phyloP scores from a whole-genome alignment of 2,329 filamentous ascomycete species.

The Amesomyces nigricolor region DNA sequence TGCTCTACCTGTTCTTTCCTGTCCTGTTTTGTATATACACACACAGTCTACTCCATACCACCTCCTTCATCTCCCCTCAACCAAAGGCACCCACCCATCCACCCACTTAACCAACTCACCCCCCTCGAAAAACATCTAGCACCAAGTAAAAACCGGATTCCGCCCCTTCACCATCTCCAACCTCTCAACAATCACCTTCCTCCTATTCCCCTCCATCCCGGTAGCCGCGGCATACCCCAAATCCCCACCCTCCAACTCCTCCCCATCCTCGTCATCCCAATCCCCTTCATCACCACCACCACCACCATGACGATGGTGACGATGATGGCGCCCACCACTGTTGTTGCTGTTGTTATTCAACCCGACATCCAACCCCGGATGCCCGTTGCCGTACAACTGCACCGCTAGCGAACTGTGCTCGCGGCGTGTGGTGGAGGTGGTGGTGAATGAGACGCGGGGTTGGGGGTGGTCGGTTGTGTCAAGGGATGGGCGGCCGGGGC shows the following conservation, averaged over 20 bases:
- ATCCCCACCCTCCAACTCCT: slow-evolving; percentile 77
- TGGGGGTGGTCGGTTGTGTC: slow-evolving; percentile 38
- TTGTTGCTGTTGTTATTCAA: background rate
- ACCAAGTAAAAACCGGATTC: slow-evolving; percentile 97
- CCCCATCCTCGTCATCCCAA: slow-evolving; percentile 64
- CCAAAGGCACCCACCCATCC: background rate
- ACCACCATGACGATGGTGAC: slow-evolving; percentile 2
- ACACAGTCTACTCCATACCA: too few relatives aligned
- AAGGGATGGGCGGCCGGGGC: slow-evolving; percentile 9
- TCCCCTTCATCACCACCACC: slow-evolving; percentile 60
- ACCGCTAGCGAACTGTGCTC: slow-evolving; percentile 49
- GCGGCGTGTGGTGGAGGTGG: slow-evolving; percentile 42
- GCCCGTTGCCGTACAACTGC: slow-evolving; percentile 38
- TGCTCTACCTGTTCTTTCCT: too few relatives aligned
- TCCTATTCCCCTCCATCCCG: slow-evolving; percentile 83
- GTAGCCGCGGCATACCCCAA: slow-evolving; percentile 90
- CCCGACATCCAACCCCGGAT: too few relatives aligned
- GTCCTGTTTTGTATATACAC: too few relatives aligned
- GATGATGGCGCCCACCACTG: slow-evolving; percentile 22
- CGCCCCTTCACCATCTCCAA: slow-evolving; percentile 92
- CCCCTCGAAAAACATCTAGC: slow-evolving; percentile 45
- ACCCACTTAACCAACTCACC: background rate
- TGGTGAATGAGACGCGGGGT: slow-evolving; percentile 50
- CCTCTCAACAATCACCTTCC: slow-evolving; percentile 94
- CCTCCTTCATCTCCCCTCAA: background rate